Evolutionary conservation across 2,329 filamentous ascomycete species (phyloP).

Genomic region (Ophiostoma novo-ulmi): DNA sequence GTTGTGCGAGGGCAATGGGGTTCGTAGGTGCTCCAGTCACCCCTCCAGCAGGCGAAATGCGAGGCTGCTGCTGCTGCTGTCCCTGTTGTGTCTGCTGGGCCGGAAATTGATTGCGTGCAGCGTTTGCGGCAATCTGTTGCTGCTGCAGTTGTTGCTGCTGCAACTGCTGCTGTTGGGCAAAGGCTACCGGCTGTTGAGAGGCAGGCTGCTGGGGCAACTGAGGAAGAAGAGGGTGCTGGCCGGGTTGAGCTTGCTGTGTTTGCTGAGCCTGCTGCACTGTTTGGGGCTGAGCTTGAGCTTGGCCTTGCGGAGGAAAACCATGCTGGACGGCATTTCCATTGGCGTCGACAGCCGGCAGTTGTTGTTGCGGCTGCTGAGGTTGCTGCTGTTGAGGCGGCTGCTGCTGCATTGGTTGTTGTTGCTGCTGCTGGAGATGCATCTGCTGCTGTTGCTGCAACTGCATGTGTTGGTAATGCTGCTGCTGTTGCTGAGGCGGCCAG

Average conservation of each 20-base stretch:
- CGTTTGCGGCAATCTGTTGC: slow-evolving; percentile 4
- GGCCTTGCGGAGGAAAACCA: slow-evolving; percentile 17
- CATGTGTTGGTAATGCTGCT: slow-evolving; percentile 13
- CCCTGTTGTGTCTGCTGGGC: not conserved
- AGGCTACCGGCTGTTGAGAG: not conserved
- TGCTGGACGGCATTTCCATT: slow-evolving; percentile 28
- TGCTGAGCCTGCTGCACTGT: not conserved
- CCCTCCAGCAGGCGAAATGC: not conserved
- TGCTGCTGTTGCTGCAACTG: slow-evolving; percentile 16
- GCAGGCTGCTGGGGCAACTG: not conserved
- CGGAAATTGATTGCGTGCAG: not conserved
- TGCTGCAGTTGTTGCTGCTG: slow-evolving; percentile 14
- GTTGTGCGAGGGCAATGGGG: slow-evolving; percentile 8
- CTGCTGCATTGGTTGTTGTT: slow-evolving; percentile 10
- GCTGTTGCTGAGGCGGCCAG: slow-evolving; percentile 16
- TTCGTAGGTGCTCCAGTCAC: not conserved
- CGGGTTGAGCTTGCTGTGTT: slow-evolving; percentile 13
- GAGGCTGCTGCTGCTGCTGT: slow-evolving; percentile 5
- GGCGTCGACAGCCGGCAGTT: slow-evolving; percentile 7
- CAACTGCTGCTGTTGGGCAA: slow-evolving; percentile 12
- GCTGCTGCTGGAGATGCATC: slow-evolving; percentile 15
- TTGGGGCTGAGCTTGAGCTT: slow-evolving; percentile 18
- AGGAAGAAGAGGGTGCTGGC: slow-evolving; percentile 9
- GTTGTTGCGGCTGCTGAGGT: slow-evolving; percentile 5
- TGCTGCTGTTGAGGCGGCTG: slow-evolving; percentile 14